A percentile compares a stretch with the other conserved stretches of the same genome.
Conservation (phyloP, 768 basidiomycete genomes). For the Podaxis rugospora region DNA sequence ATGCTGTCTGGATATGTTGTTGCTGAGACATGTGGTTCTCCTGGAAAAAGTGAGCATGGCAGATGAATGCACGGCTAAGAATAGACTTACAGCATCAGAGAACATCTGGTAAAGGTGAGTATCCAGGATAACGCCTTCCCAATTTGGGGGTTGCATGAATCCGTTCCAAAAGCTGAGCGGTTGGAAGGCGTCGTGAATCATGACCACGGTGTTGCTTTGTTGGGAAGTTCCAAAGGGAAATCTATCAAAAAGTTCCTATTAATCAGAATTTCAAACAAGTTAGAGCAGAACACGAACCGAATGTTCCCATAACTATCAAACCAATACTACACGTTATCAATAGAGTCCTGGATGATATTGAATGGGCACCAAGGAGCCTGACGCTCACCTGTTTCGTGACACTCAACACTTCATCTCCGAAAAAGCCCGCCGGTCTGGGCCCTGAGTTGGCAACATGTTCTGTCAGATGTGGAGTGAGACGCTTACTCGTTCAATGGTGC, state of each 20-base stretch:
- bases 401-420: slow-evolving; percentile 44
- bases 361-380: too few species aligned
- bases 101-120: slow-evolving; percentile 82
- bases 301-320: slow-evolving; percentile 71
- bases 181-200: slow-evolving; percentile 82
- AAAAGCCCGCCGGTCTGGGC: slow-evolving; percentile 68
- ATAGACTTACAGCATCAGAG: slow-evolving; percentile 42
- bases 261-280: slow-evolving; percentile 8
- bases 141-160: slow-evolving; percentile 50
- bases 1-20: slow-evolving; percentile 61
- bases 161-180: slow-evolving; percentile 64
- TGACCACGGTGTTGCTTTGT: slow-evolving; percentile 60
- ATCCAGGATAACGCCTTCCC: slow-evolving; percentile 69
- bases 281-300: slow-evolving; percentile 35
- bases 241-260: slow-evolving; percentile 19
- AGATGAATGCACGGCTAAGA: not conserved
- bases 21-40: slow-evolving; percentile 40
- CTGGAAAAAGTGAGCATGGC: slow-evolving; percentile 21
- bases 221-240: slow-evolving; percentile 30
- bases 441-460: not conserved
- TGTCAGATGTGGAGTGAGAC: not conserved
- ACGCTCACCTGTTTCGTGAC: slow-evolving; percentile 38
- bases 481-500: slow-evolving; percentile 77
- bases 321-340: slow-evolving; percentile 48
- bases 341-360: not conserved